Base-by-base conservation (phyloP, 345 rosid genomes). In the Laguncularia racemosa region DNA sequence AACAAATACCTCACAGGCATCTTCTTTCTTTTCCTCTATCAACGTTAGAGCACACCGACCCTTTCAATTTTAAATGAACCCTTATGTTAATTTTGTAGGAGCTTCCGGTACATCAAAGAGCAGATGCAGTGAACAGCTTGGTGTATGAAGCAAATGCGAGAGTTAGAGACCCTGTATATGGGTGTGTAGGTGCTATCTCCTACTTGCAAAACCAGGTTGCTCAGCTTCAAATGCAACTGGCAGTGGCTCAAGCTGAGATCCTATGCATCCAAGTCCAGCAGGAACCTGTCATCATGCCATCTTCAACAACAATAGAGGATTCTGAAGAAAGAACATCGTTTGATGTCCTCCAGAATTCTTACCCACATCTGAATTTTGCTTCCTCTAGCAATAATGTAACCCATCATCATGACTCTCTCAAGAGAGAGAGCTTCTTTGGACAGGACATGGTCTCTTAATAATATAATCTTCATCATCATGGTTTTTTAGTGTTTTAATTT, bases 171-270 rank as follows among this genome's bases (percentile, higher is more conserved):
- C 71, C 71, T 0, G 71, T 67, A 18, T 67, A 67, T n/a, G 71
- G 71, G 6, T 67, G 71, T 33, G 71, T 67, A 2, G 65, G 71
- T 20, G 65, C 65, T 6, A 67, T 67, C 23, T 67, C 71, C n/a
- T 67, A 60, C 60, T 60, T 67, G 16, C 71, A 67, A 54, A 59
- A 55, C 71, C 71, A 67, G 60, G 65, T 67, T 50, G 19, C 65
- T 23, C 71, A 67, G 56, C 64, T 67, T 13, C 71, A 59, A 59
- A 59, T 59, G 71, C 71, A 67, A 55, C 71, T 67, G 6, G 65
- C 71, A 0, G 71, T 67, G 60, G 71, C 65, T 60, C 71, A 67
- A 60, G 71, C 71, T 9, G 71, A 67, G 60, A 67, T 67, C 26
- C 60, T 59, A 20, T 67, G 71, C 71, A 60, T 67, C 43, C 71